Base-by-base conservation (phyloP, 805 yeast genomes). In the Lachancea waltii region DNA sequence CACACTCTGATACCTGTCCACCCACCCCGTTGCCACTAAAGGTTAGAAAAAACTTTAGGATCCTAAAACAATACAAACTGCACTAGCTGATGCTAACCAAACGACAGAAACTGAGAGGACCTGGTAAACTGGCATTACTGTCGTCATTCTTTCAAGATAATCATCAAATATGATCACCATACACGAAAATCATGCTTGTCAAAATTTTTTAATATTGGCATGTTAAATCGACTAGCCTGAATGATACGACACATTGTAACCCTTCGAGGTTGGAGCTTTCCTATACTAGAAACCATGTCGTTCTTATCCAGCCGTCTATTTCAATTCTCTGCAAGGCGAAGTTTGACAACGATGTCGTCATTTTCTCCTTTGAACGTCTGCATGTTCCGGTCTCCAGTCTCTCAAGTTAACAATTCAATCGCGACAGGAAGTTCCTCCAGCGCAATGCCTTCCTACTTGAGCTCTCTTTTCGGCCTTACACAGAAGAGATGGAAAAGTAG, bases 401-500 rank as follows among this genome's bases (percentile, higher is more conserved):
- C 41, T 32, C 50, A 51, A 45, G 49, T 49, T 35, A 35, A 46
- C 17, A 27, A 29, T 28, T 47, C 42, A 37, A 23, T 33, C 25
- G 22, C 41, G 36, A 47, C 46, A 32, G 37, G 54, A 4, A 41
- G 54, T 13, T 48, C 41, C 26, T 46, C 54, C 22, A 49, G 39
- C 34, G 33, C 43, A 32, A 15, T 37, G n/a, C 34, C 38, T 9
- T 21, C 36, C 9, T 25, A 16, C 11, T 30, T 42, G 7, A 35
- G 36, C 30, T 7, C 28, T 24, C 19, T 42, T 6, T 44, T 51
- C 11, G 53, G 50, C 8, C 24, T 50, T 6, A 43, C 44, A 10
- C 58, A 56, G 39, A 50, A 53, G 40, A 69, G 96, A 70, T 81
- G 89, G 82, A 80, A 85, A 58, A 70, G 90, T 26, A 78, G 95